Evolutionary conservation across 352 stramenopile species (phyloP).

Genomic region (Saprolegnia diclina): DNA sequence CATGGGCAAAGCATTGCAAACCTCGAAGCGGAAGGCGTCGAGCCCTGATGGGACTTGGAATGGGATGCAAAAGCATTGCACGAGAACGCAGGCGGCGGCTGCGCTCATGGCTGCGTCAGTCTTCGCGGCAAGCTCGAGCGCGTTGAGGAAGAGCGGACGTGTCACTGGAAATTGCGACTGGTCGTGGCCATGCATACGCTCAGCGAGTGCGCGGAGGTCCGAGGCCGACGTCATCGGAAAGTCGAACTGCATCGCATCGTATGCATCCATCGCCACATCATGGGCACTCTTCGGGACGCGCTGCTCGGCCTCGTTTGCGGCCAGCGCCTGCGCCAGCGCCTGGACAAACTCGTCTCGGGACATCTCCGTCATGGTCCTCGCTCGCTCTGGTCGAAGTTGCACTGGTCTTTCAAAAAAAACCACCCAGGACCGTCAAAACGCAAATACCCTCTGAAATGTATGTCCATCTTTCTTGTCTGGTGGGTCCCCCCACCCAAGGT

Average conservation of each 20-base stretch:
- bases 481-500: too few relatives aligned
- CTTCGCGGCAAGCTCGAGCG: constrained; percentile 13
- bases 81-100: constrained; percentile 6
- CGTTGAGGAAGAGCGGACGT: constrained; percentile 15
- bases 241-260: constrained; percentile 25
- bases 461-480: too few relatives aligned
- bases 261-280: neutral
- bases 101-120: neutral
- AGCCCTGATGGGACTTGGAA: constrained; percentile 4
- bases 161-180: neutral
- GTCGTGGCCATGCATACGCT: neutral
- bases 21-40: constrained; percentile 4
- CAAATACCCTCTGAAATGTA: too few relatives aligned
- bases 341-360: constrained; percentile 18
- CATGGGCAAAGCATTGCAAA: neutral
- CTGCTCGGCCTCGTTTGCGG: constrained; percentile 2
- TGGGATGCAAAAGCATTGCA: constrained; percentile 17
- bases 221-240: constrained; percentile 4
- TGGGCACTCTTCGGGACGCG: neutral
- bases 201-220: constrained; percentile 8
- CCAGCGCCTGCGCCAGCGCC: constrained; percentile 20
- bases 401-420: neutral
- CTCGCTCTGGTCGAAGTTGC: neutral
- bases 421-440: too few relatives aligned
- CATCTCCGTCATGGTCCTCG: constrained; percentile 6